Evolutionary conservation across 345 rosid species (phyloP).

Genomic region (Arabidopsis thaliana): DNA sequence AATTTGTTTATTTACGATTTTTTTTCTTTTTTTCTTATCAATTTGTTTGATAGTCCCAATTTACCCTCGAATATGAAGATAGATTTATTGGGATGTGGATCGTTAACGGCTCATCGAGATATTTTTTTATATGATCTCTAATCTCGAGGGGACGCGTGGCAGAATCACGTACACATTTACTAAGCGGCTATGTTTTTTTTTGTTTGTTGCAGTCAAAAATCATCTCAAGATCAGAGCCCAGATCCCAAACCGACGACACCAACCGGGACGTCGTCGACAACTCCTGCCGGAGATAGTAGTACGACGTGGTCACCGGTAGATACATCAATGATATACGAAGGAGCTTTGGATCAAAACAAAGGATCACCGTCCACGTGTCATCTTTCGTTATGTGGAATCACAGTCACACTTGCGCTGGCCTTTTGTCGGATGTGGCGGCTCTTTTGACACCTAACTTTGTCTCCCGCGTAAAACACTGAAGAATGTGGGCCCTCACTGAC

Average conservation of each 20-base stretch:
- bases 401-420: constrained; percentile 46
- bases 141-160: constrained; percentile 28
- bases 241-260: constrained; percentile 32
- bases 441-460: constrained; percentile 44
- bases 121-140: not conserved
- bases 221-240: constrained; percentile 56
- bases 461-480: constrained; percentile 24
- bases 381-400: constrained; percentile 41
- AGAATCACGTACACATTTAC: not conserved
- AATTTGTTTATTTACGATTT: constrained; percentile 23
- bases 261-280: constrained; percentile 24
- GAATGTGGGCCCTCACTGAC: constrained; percentile 8
- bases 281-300: constrained; percentile 2
- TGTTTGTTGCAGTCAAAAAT: constrained; percentile 63
- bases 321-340: constrained; percentile 74
- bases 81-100: constrained; percentile 34
- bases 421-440: constrained; percentile 52
- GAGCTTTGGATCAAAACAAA: constrained; percentile 54
- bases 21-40: not conserved
- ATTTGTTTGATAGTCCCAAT: not conserved
- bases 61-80: not conserved
- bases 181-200: constrained; percentile 41
- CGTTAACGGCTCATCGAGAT: constrained; percentile 28
- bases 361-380: constrained; percentile 50
- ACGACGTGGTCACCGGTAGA: constrained; percentile 39